Base-by-base conservation (phyloP, 192 early-diverging fungal species). In the Umbelopsis sp. region DNA sequence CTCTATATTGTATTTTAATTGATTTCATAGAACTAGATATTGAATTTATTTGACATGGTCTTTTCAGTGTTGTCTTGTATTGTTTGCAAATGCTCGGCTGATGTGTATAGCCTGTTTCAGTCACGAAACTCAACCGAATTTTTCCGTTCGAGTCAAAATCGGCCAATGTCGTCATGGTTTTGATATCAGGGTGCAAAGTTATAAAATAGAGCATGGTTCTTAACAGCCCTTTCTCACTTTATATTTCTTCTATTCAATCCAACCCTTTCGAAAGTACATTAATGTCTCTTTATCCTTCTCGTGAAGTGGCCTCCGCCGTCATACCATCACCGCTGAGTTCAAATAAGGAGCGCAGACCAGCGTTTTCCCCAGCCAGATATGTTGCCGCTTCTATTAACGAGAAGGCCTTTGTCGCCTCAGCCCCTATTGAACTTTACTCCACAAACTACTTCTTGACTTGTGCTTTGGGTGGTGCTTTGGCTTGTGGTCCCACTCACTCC, bases 401-500 rank as follows among this genome's bases (percentile, higher is more conserved):
- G 21, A 66, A 65, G 30, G 71, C 71, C 37, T 72, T 72, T 30
- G 65, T 72, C 5, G 64, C 71, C 51, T 51, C 69, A 1, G 71
- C 77, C 22, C 61, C 64, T 4, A 72, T 74, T 49, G 76, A 79
- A 15, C 70, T 82, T 6, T 80, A 82, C 21, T 45, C 58, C 8
- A 21, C 69, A 20, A 65, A 80, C 25, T 82, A 73, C 37, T 82
- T 80, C 66, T 16, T 67, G 12, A 64, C 81, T 4, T 82, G 81
- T 47, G 67, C 70, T n/a, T 16, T 78, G 21, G 81, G 78, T 45
- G 81, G 81, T 70, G 33, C 74, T 25, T 53, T 80, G 21, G 81
- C 81, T 10, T 82, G 81, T 49, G 81, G 76, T 48, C 75, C 76
- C 25, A 77, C 76, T 25, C 79, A 77, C 58, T 21, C 73, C 25